These are phyloP conservation scores for Tulasnella sp. DNA, from an alignment of 768 basidiomycete genomes.

Conservation along the genomic window DNA sequence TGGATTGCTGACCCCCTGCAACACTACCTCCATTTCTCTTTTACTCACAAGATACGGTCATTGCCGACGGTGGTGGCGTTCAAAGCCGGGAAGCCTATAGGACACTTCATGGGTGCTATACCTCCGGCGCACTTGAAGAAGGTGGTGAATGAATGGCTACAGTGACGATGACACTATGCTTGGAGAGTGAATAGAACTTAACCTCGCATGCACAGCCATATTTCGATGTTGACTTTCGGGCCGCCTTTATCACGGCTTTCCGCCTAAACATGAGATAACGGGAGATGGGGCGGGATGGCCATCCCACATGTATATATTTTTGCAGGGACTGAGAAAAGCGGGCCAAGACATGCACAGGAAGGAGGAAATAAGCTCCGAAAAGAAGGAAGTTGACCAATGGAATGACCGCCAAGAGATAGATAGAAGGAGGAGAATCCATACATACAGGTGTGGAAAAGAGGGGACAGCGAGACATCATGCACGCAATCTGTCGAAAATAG, in stretches of 20 bases:
- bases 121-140: constrained; percentile 34
- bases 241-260: background rate
- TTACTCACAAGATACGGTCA: constrained; percentile 44
- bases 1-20: background rate
- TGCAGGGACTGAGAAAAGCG: too few species aligned
- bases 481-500: background rate
- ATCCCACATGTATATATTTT: too few species aligned
- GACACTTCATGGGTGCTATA: constrained; percentile 52
- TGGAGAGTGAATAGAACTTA: too few species aligned
- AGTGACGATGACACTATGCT: too few species aligned
- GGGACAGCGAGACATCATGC: background rate
- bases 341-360: background rate
- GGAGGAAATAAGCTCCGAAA: background rate
- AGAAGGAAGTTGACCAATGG: background rate
- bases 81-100: constrained; percentile 46
- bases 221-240: background rate
- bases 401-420: background rate
- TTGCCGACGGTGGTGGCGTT: constrained; percentile 77
- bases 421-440: background rate
- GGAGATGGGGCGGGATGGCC: too few species aligned
- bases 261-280: background rate
- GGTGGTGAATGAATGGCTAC: constrained; percentile 36
- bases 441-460: background rate
- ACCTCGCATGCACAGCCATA: constrained; percentile 11
- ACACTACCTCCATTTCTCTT: background rate